A percentile compares a stretch with the other conserved stretches of the same genome.
Evolutionary conservation across 1,139 yeast species (phyloP).

Genomic region (Suhomyces bribrorum): DNA sequence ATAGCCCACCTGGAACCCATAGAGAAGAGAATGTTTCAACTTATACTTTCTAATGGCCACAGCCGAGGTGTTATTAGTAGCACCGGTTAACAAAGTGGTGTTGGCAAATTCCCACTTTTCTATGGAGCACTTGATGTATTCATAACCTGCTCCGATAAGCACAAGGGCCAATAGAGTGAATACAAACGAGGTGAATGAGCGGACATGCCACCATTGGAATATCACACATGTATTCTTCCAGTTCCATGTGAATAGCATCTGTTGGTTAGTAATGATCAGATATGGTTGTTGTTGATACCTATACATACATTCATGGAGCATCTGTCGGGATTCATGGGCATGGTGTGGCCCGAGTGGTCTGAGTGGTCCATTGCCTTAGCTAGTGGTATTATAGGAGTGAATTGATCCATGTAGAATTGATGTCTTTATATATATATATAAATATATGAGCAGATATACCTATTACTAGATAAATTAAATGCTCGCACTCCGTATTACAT

Average conservation of each 20-base stretch:
- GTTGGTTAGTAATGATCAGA: slow-evolving; percentile 8
- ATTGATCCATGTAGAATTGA: slow-evolving; percentile 1
- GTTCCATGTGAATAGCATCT: slow-evolving; percentile 84
- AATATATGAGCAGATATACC: neutral
- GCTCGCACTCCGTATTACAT: slow-evolving; percentile 1
- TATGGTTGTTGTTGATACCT: neutral
- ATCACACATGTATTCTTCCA: slow-evolving; percentile 71
- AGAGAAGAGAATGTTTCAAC: slow-evolving; percentile 44
- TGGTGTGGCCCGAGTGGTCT: slow-evolving; percentile 27
- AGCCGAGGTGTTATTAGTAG: slow-evolving; percentile 17
- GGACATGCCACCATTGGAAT: slow-evolving; percentile 79
- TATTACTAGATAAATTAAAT: neutral
- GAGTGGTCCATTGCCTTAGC: slow-evolving; percentile 26
- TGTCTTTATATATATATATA: neutral
- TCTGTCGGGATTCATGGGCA: slow-evolving; percentile 39
- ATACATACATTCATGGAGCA: slow-evolving; percentile 60
- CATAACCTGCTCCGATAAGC: slow-evolving; percentile 59
- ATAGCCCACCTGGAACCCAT: slow-evolving; percentile 75
- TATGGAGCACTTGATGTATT: slow-evolving; percentile 47
- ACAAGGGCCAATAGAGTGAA: slow-evolving; percentile 53
- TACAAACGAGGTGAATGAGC: slow-evolving; percentile 51
- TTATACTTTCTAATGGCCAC: slow-evolving; percentile 22
- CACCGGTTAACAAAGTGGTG: slow-evolving; percentile 17
- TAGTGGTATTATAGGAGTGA: neutral
- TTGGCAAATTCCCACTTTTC: slow-evolving; percentile 31